Evolutionary conservation across 164 flowering plant species (phyloP).

Genomic region (Piper longum): DNA sequence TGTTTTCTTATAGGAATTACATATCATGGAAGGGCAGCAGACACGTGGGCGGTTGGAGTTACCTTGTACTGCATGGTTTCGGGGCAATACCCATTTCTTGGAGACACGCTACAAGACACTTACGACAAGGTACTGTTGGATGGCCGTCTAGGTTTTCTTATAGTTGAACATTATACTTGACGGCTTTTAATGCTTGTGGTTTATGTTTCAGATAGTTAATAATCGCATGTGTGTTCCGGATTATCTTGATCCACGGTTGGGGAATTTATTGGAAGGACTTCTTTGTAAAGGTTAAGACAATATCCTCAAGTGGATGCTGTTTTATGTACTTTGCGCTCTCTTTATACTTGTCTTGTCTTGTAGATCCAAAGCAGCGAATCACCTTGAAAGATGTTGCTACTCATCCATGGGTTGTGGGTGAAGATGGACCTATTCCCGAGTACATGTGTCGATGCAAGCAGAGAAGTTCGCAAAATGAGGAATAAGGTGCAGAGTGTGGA

Average conservation of each 20-base stretch:
- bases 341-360: not conserved
- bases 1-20: conserved; percentile 43
- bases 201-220: conserved; percentile 52
- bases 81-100: conserved; percentile 83
- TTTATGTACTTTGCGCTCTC: not conserved
- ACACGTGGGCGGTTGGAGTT: conserved; percentile 94
- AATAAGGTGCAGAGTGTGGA: not conserved
- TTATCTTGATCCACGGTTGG: conserved; percentile 40
- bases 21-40: conserved; percentile 86
- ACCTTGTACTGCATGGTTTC: conserved; percentile 70
- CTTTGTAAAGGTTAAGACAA: conserved; percentile 66
- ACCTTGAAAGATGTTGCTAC: conserved; percentile 41
- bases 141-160: not conserved
- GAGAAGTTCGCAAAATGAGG: conserved; percentile 1
- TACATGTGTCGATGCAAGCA: conserved; percentile 66
- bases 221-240: conserved; percentile 47
- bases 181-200: not conserved
- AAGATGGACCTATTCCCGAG: conserved; percentile 56
- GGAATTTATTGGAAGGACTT: conserved; percentile 54
- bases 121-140: conserved; percentile 57
- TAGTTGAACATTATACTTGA: too few species aligned
- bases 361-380: conserved; percentile 67
- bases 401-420: conserved; percentile 69
- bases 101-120: conserved; percentile 83
- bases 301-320: not conserved